Conservation (phyloP, 2,329 filamentous ascomycete genomes). For the Nigrospora oryzae region DNA sequence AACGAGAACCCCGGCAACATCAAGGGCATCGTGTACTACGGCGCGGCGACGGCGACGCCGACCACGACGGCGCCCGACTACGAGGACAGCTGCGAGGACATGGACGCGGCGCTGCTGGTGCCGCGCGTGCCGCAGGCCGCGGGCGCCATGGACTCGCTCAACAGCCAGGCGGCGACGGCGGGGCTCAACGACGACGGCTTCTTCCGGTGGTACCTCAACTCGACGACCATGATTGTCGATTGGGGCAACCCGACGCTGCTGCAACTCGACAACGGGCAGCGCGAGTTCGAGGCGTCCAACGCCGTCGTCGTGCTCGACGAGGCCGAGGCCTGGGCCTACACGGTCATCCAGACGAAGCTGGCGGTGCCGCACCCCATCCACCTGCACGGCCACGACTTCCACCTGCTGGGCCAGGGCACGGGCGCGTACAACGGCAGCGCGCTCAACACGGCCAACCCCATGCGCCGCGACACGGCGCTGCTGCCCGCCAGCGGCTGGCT, state of each 20-base stretch:
- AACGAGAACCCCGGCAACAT: constrained; percentile 6
- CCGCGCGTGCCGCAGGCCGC: constrained; percentile 27
- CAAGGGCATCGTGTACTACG: constrained; percentile 27
- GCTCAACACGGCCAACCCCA: constrained; percentile 32
- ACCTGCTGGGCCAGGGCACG: constrained; percentile 22
- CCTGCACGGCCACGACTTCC: constrained; percentile 34
- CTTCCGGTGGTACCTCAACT: constrained; percentile 42
- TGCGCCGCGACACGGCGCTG: constrained; percentile 39
- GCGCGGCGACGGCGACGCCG: constrained; percentile 12
- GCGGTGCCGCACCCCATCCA: constrained; percentile 5
- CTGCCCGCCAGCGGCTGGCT: constrained; percentile 37
- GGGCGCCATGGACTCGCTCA: constrained; percentile 9
- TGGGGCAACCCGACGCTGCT: constrained; percentile 37
- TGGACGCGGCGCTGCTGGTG: constrained; percentile 21
- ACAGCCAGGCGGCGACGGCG: constrained; percentile 12
- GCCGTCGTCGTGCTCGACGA: constrained; percentile 21
- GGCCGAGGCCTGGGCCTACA: constrained; percentile 24
- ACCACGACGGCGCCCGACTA: constrained; percentile 7
- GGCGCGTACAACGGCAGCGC: constrained; percentile 17
- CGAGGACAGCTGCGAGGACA: constrained; percentile 24
- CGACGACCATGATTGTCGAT: constrained; percentile 35
- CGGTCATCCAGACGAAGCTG: constrained; percentile 20
- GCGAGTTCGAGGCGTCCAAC: constrained; percentile 14
- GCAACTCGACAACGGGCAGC: constrained; percentile 16
- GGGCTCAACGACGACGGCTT: constrained; percentile 12